These are phyloP conservation scores for Myriosclerotinia scirpicola DNA, from an alignment of 2,329 filamentous ascomycete genomes.

Conservation along the genomic window DNA sequence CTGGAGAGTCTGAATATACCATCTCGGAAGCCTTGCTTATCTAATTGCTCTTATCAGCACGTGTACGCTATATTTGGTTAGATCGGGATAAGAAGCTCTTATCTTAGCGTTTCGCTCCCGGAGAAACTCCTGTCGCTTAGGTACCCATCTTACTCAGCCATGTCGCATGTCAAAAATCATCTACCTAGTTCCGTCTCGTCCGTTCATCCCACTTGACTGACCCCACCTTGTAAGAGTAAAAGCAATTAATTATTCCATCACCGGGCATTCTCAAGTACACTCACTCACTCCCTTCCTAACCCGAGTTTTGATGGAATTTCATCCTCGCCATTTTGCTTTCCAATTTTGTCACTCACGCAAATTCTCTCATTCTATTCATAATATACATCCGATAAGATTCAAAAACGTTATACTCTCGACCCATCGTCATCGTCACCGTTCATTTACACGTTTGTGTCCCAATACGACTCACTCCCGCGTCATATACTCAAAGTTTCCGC, in stretches of 20 bases:
- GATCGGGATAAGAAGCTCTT: not conserved
- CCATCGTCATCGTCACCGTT: not conserved
- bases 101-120: slow-evolving; percentile 16
- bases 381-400: not conserved
- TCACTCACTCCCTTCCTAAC: not conserved
- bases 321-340: slow-evolving; percentile 9
- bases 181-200: not conserved
- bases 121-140: not conserved
- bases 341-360: not conserved
- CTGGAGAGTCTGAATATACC: not conserved
- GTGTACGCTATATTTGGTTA: not conserved
- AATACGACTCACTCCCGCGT: not conserved
- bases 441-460: not conserved
- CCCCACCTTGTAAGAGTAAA: too few species aligned
- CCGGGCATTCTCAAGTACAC: not conserved
- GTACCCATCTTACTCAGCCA: slow-evolving; percentile 7
- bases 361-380: not conserved
- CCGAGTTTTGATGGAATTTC: slow-evolving; percentile 21
- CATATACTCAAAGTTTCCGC: not conserved
- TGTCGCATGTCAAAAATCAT: slow-evolving; percentile 1
- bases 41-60: slow-evolving; percentile 19
- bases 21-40: slow-evolving; percentile 22
- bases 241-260: not conserved
- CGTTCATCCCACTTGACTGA: slow-evolving; percentile 1
- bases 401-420: not conserved